Conservation (phyloP, 768 basidiomycete genomes). For the Boletus insuetus region DNA sequence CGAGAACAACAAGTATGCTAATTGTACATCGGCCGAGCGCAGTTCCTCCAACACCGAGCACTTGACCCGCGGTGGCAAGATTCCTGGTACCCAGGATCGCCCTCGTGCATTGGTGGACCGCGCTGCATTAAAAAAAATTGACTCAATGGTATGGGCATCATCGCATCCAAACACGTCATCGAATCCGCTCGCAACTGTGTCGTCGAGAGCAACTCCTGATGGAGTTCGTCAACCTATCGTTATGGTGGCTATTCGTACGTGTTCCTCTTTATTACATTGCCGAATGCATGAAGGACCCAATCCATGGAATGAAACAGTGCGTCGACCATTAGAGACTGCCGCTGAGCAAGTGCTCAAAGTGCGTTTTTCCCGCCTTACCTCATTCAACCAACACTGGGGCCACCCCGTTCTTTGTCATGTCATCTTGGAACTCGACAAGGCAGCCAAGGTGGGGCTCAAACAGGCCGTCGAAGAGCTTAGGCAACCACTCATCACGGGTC, state of each 20-base stretch:
- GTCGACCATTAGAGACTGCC: slow-evolving; percentile 95
- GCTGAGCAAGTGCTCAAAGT: slow-evolving; percentile 90
- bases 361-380: slow-evolving; percentile 11
- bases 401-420: not conserved
- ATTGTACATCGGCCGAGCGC: slow-evolving; percentile 96
- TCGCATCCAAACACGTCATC: slow-evolving; percentile 82
- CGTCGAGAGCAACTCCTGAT: slow-evolving; percentile 77
- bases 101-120: not conserved
- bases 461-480: slow-evolving; percentile 91
- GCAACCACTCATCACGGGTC: slow-evolving; percentile 57
- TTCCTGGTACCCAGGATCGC: slow-evolving; percentile 86
- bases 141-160: slow-evolving; percentile 96
- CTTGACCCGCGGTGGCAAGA: slow-evolving; percentile 95
- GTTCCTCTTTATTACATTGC: not conserved
- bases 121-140: not conserved
- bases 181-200: slow-evolving; percentile 88
- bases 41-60: slow-evolving; percentile 92
- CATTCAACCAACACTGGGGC: not conserved
- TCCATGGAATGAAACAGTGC: slow-evolving; percentile 89
- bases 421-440: slow-evolving; percentile 72
- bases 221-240: slow-evolving; percentile 95
- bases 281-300: slow-evolving; percentile 79
- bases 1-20: slow-evolving; percentile 99
- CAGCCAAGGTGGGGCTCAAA: slow-evolving; percentile 85
- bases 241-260: slow-evolving; percentile 96